These are phyloP conservation scores for Medicago ruthenica DNA, from an alignment of 306 rosid species.

Conservation along the genomic window DNA sequence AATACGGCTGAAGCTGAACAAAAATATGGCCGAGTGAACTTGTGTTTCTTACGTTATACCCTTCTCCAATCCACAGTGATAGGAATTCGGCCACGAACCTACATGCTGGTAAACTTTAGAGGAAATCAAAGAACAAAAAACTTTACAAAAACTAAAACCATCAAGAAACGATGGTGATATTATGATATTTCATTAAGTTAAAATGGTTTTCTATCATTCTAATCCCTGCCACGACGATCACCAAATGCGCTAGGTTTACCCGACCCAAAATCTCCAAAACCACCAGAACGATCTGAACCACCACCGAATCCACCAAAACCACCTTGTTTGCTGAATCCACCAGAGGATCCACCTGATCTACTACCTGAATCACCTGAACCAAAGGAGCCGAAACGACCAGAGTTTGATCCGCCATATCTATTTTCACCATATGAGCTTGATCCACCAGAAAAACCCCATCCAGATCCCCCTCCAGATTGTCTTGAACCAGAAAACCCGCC, in stretches of 20 bases:
- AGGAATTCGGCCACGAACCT: constrained; percentile 28
- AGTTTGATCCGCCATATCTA: constrained; percentile 51
- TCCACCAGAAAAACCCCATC: constrained; percentile 45
- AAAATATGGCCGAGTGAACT: constrained; percentile 14
- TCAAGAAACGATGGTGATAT: constrained; percentile 34
- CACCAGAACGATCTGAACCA: constrained; percentile 46
- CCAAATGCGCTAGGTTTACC: constrained; percentile 43
- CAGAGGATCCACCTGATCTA: constrained; percentile 53
- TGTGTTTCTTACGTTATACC: constrained; percentile 34
- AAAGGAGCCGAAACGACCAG: constrained; percentile 58
- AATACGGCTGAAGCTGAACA: constrained; percentile 17
- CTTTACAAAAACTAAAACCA: constrained; percentile 40
- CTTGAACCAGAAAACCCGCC: constrained; percentile 51
- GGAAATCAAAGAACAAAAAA: constrained; percentile 36
- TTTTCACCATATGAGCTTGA: constrained; percentile 39
- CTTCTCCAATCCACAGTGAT: constrained; percentile 34
- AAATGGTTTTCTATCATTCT: constrained; percentile 44
- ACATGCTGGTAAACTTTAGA: constrained; percentile 37
- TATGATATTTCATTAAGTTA: constrained; percentile 35
- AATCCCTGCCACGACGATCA: constrained; percentile 42
- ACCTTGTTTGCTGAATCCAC: constrained; percentile 39
- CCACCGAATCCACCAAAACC: constrained; percentile 42
- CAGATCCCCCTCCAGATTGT: constrained; percentile 56
- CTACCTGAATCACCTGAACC: constrained; percentile 53
- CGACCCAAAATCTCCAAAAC: constrained; percentile 51